Evolutionary conservation across 1,284 basidiomycete genomes (phyloP).

Genomic region (Amylostereum areolatum): DNA sequence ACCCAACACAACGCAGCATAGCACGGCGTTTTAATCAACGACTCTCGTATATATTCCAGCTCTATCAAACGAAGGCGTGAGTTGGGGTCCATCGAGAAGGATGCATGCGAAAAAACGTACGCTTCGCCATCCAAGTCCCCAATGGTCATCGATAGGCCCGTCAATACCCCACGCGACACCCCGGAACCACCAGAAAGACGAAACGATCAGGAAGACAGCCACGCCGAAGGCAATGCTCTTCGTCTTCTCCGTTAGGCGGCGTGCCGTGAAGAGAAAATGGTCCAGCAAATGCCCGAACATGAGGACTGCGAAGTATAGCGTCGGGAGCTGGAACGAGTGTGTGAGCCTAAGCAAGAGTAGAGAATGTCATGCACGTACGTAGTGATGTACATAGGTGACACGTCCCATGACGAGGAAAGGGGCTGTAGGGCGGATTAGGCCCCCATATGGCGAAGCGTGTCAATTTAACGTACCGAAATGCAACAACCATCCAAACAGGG

Average conservation of each 20-base stretch:
- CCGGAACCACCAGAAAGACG: slow-evolving; percentile 92
- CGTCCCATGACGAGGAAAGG: slow-evolving; percentile 97
- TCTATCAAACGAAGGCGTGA: slow-evolving; percentile 18
- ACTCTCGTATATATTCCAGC: slow-evolving; percentile 35
- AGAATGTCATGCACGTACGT: slow-evolving; percentile 43
- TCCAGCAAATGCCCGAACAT: slow-evolving; percentile 90
- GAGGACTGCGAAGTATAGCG: slow-evolving; percentile 92
- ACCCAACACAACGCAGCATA: no score
- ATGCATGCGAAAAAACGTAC: slow-evolving; percentile 32
- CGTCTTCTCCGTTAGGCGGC: slow-evolving; percentile 50
- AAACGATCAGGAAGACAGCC: slow-evolving; percentile 55
- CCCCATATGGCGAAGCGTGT: slow-evolving; percentile 3
- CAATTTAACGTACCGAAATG: slow-evolving; percentile 66
- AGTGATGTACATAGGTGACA: slow-evolving; percentile 88
- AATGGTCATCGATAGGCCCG: slow-evolving; percentile 75
- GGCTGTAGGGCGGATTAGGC: slow-evolving; percentile 36
- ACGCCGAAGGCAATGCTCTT: slow-evolving; percentile 74
- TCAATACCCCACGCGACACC: slow-evolving; percentile 86
- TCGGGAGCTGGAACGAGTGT: slow-evolving; percentile 63
- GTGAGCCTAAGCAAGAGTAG: not conserved
- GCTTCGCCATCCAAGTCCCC: slow-evolving; percentile 79
- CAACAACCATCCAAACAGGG: slow-evolving; percentile 87
- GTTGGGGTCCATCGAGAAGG: not conserved
- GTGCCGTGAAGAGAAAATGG: slow-evolving; percentile 83
- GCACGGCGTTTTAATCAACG: no score